Base-by-base conservation (phyloP, 305 asterid species). In the Fraxinus nigra region DNA sequence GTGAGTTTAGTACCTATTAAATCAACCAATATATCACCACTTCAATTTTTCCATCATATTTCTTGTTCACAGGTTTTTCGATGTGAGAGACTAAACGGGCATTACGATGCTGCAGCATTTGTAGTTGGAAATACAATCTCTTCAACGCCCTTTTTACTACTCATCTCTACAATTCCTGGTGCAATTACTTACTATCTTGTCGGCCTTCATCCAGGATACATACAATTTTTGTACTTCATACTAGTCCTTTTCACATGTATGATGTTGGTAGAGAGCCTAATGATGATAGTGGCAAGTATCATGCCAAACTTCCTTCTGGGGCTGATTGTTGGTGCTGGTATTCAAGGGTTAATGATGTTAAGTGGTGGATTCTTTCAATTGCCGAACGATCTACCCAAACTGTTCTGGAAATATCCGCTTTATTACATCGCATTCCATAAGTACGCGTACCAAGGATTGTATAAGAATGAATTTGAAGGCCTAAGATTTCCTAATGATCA, bases 331-430 rank as follows among this genome's bases (percentile, higher is more conserved):
- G 93, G 92, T 0, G 92, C 94, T 9, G 93, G 94, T 11, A 65
- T 91, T 9, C 93, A 90, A 84, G 95, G 91, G 1, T 43, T 89
- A n/a, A 91, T 92, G 94, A 88, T 88, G 84, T 32, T 92, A 63
- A 84, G 91, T 32, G 92, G 92, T 6, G 94, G 97, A 43, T 92
- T 90, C 83, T 91, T 91, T 56, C 94, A 86, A 61, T 82, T 90
- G 80, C 94, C 95, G 1, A 70, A 84, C n/a, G 93, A 89, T 82
- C 54, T 91, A 1, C 93, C 94, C 8, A 85, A 77, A 28, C 5
- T 84, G 1, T 87, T 93, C 73, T 92, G 97, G 97, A 90, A 80
- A 77, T 91, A 92, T 79, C 97, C 97, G 0, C 35, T 92, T 89
- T 89, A 87, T 24, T 87, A 87, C 85, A 72, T 91, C 16, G 88